Conservation (phyloP, 202 grass and related monocot genomes). For the Saccharum hybrid region DNA sequence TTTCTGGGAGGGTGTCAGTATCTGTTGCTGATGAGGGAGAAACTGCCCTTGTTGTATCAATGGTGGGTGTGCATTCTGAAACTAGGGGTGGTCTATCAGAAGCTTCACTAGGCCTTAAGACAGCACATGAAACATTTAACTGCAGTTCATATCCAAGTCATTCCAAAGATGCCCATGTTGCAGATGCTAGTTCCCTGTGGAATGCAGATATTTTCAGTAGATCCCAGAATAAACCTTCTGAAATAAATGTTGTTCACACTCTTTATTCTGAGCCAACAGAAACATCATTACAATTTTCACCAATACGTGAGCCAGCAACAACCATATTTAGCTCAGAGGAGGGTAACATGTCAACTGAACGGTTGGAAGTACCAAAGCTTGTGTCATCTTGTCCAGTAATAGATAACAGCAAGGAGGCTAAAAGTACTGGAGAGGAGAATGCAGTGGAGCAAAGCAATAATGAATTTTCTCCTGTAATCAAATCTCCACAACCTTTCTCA, state of each 20-base stretch:
- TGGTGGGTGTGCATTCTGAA: constrained; percentile 60
- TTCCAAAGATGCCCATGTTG: constrained; percentile 36
- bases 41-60: constrained; percentile 96
- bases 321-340: constrained; percentile 38
- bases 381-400: constrained; percentile 44
- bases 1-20: constrained; percentile 88
- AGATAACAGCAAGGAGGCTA: constrained; percentile 28
- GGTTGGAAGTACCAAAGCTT: constrained; percentile 33
- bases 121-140: constrained; percentile 45
- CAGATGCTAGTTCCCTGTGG: constrained; percentile 33
- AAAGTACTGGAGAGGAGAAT: constrained; percentile 48
- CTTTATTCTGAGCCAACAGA: constrained; percentile 46
- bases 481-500: constrained; percentile 42
- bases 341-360: constrained; percentile 39
- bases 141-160: constrained; percentile 42
- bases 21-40: constrained; percentile 98
- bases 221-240: constrained; percentile 36
- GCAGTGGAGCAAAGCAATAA: constrained; percentile 30
- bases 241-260: constrained; percentile 32
- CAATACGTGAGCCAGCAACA: constrained; percentile 52
- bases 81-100: constrained; percentile 43
- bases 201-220: constrained; percentile 40
- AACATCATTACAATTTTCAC: constrained; percentile 54
- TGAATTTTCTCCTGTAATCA: constrained; percentile 22
- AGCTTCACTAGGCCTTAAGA: constrained; percentile 34